Base-by-base conservation (phyloP, 768 basidiomycete species). In the Termitomyces sp. region DNA sequence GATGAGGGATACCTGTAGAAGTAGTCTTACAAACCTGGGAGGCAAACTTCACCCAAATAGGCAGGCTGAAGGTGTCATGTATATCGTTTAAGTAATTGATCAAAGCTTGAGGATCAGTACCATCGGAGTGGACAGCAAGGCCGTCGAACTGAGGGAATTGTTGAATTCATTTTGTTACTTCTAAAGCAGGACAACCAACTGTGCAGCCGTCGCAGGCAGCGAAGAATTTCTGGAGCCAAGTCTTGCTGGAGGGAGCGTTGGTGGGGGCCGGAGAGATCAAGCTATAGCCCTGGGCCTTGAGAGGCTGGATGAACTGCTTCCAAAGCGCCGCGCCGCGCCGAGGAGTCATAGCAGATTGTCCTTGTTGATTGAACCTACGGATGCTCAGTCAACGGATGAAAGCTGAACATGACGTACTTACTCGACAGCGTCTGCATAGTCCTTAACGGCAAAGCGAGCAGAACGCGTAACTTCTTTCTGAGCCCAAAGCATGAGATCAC, bases 401-500 rank as follows among this genome's bases (percentile, higher is more conserved):
- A 52, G 47, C 42, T 22, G n/a, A 4, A 20, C 6, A 28, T 9
- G 0, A 12, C 36, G 7, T 33, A n/a, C 84, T 12, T 58, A 92
- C 92, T 94, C 94, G 42, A 77, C 81, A 54, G 65, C 64, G 24
- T 71, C 63, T 54, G 84, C 80, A 64, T 86, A 84, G 40, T 82
- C 83, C 16, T 68, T 60, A 48, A 77, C 71, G 30, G 86, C 80
- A 45, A 72, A 57, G 2, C 66, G 67, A 57, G 75, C 62, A 68
- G 88, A 88, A 14, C 79, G 74, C 8, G 53, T 60, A 26, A 77
- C 66, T 54, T 88, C 77, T 32, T 79, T 75, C 7, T 68, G 62
- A 59, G 87, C 85, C 90, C 89, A 93, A 1, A 91, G 69, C 87
- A 88, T 88, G 22, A 87, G 80, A 35, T 80, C 75, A 61, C 73